A percentile compares a stretch with the other conserved stretches of the same genome.
phyloP scores from a whole-genome alignment of 805 yeast species.

The Zygosaccharomyces bisporus region DNA sequence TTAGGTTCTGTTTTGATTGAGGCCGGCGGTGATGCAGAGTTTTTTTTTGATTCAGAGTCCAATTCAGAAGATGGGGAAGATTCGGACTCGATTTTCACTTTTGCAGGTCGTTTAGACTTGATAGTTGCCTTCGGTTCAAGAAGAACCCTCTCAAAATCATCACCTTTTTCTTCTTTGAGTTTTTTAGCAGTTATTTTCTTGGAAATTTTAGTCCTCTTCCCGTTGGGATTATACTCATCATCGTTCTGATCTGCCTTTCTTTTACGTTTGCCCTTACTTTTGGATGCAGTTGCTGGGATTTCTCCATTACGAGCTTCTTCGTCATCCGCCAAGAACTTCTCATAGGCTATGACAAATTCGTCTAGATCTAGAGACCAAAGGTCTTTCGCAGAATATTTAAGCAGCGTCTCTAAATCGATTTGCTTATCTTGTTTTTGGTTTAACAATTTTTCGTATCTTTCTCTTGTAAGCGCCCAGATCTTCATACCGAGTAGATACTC shows the following conservation, averaged over 20 bases:
- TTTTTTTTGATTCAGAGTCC: background rate
- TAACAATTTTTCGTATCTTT: slow-evolving; percentile 77
- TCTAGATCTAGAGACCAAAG: slow-evolving; percentile 85
- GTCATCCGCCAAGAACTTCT: slow-evolving; percentile 63
- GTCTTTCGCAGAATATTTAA: slow-evolving; percentile 74
- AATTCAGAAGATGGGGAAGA: slow-evolving; percentile 4
- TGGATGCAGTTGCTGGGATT: slow-evolving; percentile 44
- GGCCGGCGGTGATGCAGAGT: slow-evolving; percentile 8
- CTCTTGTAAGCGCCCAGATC: slow-evolving; percentile 88
- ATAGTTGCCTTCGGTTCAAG: slow-evolving; percentile 28
- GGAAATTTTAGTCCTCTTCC: slow-evolving; percentile 24
- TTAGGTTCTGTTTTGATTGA: slow-evolving; percentile 13
- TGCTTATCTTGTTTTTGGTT: slow-evolving; percentile 71
- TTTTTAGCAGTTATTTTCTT: slow-evolving; percentile 22
- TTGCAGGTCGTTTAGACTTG: slow-evolving; percentile 24
- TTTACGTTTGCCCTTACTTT: slow-evolving; percentile 36
- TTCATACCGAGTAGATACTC: slow-evolving; percentile 91
- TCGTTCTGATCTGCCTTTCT: slow-evolving; percentile 31
- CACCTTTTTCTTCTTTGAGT: slow-evolving; percentile 22
- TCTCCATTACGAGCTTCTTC: slow-evolving; percentile 52
- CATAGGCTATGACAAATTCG: slow-evolving; percentile 62
- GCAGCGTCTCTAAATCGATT: slow-evolving; percentile 59
- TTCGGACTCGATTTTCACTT: slow-evolving; percentile 24
- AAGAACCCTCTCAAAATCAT: slow-evolving; percentile 28
- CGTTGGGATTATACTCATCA: slow-evolving; percentile 33